Evolutionary conservation across 75 land plant genomes (phyloP).

Genomic region (Pseudotsuga menziesii): DNA sequence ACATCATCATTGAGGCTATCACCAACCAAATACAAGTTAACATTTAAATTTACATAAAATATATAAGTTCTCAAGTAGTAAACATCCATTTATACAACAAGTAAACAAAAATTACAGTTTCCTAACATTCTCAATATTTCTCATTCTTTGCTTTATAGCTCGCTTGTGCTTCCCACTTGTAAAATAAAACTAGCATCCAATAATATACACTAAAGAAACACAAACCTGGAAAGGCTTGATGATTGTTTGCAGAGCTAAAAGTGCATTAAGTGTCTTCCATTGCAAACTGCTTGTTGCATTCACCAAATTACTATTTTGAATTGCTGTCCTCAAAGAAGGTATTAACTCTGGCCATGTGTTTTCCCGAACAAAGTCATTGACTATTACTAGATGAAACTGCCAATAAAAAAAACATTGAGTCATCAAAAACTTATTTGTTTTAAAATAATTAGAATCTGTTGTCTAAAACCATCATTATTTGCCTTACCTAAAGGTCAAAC

Average conservation of each 20-base stretch:
- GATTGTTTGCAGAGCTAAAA: conserved; percentile 56
- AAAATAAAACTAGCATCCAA: neutral
- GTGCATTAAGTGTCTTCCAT: conserved; percentile 62
- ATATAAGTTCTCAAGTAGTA: too few relatives aligned
- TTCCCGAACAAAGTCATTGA: conserved; percentile 60
- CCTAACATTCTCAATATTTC: neutral
- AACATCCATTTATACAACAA: neutral
- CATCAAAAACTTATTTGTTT: neutral
- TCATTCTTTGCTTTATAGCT: neutral
- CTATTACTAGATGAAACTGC: conserved; percentile 62
- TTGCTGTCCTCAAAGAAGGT: conserved; percentile 51
- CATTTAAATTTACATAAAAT: too few relatives aligned
- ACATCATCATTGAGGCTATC: too few relatives aligned
- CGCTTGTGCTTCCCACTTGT: neutral
- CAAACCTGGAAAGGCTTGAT: conserved; percentile 79
- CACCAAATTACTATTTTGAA: conserved; percentile 60
- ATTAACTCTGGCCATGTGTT: conserved; percentile 85
- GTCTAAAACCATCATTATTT: neutral
- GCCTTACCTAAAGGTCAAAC: neutral
- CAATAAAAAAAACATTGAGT: conserved; percentile 10
- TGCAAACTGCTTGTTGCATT: conserved; percentile 19
- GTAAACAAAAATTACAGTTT: neutral
- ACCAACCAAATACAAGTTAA: too few relatives aligned
- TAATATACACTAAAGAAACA: neutral
- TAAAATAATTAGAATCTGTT: neutral